Evolutionary conservation across 2,329 filamentous ascomycete genomes (phyloP).

Genomic region (Monosporascus sp.): DNA sequence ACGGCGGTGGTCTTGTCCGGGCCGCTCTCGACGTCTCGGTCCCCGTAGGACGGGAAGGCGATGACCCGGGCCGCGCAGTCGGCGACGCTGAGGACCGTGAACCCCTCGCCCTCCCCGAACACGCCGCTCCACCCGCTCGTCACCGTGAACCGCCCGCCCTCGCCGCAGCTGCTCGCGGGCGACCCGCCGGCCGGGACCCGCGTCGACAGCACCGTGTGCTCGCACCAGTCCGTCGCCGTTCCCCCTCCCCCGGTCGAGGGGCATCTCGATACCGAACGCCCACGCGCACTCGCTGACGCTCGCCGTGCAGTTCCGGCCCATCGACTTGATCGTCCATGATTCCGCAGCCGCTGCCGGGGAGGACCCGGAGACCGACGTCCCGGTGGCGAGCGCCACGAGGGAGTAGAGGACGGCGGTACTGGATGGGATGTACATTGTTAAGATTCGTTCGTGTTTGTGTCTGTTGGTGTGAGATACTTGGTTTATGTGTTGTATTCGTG

Average conservation of each 20-base stretch:
- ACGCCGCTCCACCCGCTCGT: constrained; percentile 53
- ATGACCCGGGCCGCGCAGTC: constrained; percentile 40
- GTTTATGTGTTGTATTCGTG: no score
- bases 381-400: not conserved
- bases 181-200: constrained; percentile 29
- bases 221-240: no score
- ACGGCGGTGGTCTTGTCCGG: constrained; percentile 38
- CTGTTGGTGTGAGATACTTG: no score
- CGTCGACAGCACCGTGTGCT: constrained; percentile 35
- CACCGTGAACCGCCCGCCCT: constrained; percentile 39
- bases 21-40: constrained; percentile 40
- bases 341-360: constrained; percentile 17
- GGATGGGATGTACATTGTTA: no score
- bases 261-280: constrained; percentile 36
- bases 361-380: constrained; percentile 13
- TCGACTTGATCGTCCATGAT: constrained; percentile 35
- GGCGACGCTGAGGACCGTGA: constrained; percentile 50
- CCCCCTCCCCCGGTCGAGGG: constrained; percentile 16
- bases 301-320: constrained; percentile 34
- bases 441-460: no score
- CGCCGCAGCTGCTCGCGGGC: constrained; percentile 29
- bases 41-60: constrained; percentile 49
- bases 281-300: constrained; percentile 34
- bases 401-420: constrained; percentile 17
- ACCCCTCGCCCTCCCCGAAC: constrained; percentile 48